phyloP scores from a whole-genome alignment of 441 rosid genomes.

The Viola pubescens region DNA sequence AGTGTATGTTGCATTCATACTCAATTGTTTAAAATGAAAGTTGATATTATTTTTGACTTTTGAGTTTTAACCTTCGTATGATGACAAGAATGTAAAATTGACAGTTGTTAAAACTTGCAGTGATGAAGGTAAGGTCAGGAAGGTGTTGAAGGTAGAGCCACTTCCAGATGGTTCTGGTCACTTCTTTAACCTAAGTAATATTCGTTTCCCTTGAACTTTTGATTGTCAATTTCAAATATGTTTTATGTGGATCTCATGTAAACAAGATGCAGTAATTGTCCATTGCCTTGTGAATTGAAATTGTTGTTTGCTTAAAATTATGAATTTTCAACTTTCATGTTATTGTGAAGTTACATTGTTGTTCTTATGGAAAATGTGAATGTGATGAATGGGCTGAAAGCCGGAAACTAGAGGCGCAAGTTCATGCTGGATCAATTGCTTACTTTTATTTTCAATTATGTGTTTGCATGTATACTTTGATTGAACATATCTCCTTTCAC shows the following conservation, averaged over 20 bases:
- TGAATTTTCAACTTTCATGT: neutral
- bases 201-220: slow-evolving; percentile 20
- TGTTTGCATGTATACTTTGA: neutral
- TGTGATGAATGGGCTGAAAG: neutral
- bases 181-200: slow-evolving; percentile 85
- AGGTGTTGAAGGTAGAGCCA: slow-evolving; percentile 90
- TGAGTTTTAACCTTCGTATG: no score
- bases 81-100: neutral
- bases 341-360: neutral
- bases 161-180: slow-evolving; percentile 92
- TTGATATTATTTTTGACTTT: neutral
- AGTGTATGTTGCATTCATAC: neutral
- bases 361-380: neutral
- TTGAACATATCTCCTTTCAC: neutral
- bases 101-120: slow-evolving; percentile 29
- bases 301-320: neutral
- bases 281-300: neutral
- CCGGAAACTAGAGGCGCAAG: neutral
- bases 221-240: slow-evolving; percentile 6
- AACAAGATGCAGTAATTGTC: slow-evolving; percentile 11
- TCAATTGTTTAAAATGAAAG: neutral
- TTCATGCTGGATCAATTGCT: neutral
- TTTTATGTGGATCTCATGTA: slow-evolving; percentile 12
- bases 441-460: no score
- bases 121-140: slow-evolving; percentile 89